Base-by-base conservation (phyloP, 2,329 filamentous ascomycete genomes). In the Coleophoma crateriformis region DNA sequence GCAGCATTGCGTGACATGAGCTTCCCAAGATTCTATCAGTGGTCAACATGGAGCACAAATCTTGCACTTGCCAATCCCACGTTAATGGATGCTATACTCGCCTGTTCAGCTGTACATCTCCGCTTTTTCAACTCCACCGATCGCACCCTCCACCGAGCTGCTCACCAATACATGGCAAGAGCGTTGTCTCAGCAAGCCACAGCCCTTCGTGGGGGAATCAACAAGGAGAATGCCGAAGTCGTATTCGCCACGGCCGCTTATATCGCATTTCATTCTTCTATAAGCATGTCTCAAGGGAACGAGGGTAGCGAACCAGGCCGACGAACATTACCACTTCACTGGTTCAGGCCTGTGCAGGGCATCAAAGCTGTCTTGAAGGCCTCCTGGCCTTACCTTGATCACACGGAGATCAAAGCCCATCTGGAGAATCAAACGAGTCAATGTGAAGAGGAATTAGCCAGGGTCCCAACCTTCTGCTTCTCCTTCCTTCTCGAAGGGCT, bases 321-420 rank as follows among this genome's bases (percentile, higher is more conserved):
- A 10, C 27, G 27, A 10, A 68, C 71, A 19, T 66, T 82, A 17
- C 81, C 81, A 0, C 64, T 83, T 45, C 74, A 78, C 3, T 84
- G 79, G 79, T 84, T 84, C 52, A 78, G 83, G 56, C 76, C 81
- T 4, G 84, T 82, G 59, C 79, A 83, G 55, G 81, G 81, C 12
- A 76, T 84, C 55, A 83, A 83, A 61, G 76, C 79, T 3, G 71
- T 84, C 38, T 78, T 82, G 1, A 75, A 77, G 12, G 75, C 74
- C 1, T 81, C 78, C 10, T 84, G 80, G 81, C 75, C 74, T 45
- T 82, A 75, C 71, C 73, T 84, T 44, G 72, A 78, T 2, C 81
- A 77, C 54, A 68, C 69, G 6, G 72, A 77, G 13, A 47, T 59
- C 32, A 48, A 53, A 27, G 39, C 15, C 2, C 35, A 57, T 6